Evolutionary conservation across 257 asterid species (phyloP).

Genomic region (Fraxinus quadrangulata): DNA sequence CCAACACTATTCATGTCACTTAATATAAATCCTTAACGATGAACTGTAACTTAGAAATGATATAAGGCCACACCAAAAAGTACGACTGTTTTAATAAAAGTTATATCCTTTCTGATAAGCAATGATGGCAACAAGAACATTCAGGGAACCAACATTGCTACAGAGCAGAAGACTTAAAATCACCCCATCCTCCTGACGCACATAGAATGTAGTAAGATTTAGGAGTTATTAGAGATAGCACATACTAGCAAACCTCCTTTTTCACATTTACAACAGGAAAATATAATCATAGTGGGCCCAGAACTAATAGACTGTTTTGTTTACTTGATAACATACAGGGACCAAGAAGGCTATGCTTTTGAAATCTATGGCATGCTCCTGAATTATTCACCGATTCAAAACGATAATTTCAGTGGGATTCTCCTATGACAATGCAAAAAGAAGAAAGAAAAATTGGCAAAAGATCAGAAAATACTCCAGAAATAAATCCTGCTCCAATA

Average conservation of each 20-base stretch:
- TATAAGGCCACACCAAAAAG: not conserved
- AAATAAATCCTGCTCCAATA: not conserved
- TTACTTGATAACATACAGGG: not conserved
- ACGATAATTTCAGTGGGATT: too few relatives aligned
- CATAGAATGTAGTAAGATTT: not conserved
- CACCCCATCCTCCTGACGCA: not conserved
- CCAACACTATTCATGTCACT: not conserved
- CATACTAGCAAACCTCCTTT: not conserved
- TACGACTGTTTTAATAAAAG: not conserved
- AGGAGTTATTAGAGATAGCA: not conserved
- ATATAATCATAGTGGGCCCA: not conserved
- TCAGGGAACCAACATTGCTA: not conserved
- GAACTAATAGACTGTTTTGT: not conserved
- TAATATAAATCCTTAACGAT: not conserved
- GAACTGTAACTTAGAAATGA: not conserved
- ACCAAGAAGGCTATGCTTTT: not conserved
- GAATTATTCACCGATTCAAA: not conserved
- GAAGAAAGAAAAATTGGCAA: too few relatives aligned
- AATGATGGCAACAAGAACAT: not conserved
- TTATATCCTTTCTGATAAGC: not conserved
- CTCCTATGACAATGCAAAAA: too few relatives aligned
- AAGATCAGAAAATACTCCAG: not conserved
- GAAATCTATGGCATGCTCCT: not conserved
- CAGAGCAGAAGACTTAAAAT: not conserved
- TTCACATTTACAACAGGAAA: not conserved